Evolutionary conservation across 2,329 filamentous ascomycete genomes (phyloP).

Genomic region (Fusarium phyllophilum): DNA sequence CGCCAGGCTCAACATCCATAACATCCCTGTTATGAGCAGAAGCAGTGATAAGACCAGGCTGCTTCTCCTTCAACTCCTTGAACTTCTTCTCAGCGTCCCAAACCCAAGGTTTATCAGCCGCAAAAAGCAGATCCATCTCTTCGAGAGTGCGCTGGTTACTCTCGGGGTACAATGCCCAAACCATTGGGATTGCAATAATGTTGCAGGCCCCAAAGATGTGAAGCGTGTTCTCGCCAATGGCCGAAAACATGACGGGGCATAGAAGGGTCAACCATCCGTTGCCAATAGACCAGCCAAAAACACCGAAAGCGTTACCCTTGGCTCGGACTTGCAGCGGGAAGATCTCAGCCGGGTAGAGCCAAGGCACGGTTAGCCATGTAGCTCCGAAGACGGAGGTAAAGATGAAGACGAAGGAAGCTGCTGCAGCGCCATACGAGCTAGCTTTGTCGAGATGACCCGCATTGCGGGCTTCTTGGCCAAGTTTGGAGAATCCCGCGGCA

Average conservation of each 20-base stretch:
- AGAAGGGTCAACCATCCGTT: conserved; percentile 71
- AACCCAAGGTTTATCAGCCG: conserved; percentile 71
- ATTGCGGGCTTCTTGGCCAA: conserved; percentile 62
- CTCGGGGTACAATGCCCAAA: conserved; percentile 80
- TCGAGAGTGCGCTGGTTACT: conserved; percentile 79
- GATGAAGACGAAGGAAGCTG: conserved; percentile 75
- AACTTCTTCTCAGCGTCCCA: conserved; percentile 78
- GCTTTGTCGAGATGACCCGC: conserved; percentile 56
- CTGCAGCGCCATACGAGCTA: conserved; percentile 68
- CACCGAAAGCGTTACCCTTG: conserved; percentile 80
- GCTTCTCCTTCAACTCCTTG: conserved; percentile 68
- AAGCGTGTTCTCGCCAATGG: conserved; percentile 70
- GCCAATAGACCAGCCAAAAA: conserved; percentile 80
- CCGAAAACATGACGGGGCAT: conserved; percentile 55
- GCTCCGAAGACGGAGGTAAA: conserved; percentile 56
- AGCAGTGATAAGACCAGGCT: conserved; percentile 54
- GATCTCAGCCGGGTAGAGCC: conserved; percentile 77
- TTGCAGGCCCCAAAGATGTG: conserved; percentile 79
- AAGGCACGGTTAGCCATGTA: conserved; percentile 63
- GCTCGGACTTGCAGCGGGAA: conserved; percentile 77
- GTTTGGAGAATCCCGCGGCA: conserved; percentile 61
- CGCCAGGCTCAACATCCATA: conserved; percentile 13
- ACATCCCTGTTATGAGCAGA: background rate
- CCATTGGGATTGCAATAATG: conserved; percentile 71
- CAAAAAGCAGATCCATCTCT: conserved; percentile 79